Conservation (phyloP, 1,284 basidiomycete species). For the Trichosporon sp. region DNA sequence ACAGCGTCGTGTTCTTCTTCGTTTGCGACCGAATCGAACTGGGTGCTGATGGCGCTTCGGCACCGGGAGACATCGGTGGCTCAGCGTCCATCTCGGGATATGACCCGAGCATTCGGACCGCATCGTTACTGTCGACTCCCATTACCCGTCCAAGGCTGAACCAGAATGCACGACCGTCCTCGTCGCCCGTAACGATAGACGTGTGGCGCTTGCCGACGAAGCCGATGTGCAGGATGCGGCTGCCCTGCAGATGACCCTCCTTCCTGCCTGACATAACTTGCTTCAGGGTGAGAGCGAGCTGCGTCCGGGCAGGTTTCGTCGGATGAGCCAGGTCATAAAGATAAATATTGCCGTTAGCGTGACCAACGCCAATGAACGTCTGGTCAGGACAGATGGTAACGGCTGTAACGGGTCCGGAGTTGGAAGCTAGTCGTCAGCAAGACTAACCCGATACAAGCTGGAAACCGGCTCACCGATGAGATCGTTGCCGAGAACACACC, state of each 20-base stretch:
- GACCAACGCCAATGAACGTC: slow-evolving; percentile 86
- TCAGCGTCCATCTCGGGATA: slow-evolving; percentile 62
- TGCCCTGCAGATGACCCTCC: slow-evolving; percentile 86
- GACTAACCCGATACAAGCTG: not conserved
- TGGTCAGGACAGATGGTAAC: slow-evolving; percentile 89
- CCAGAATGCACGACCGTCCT: slow-evolving; percentile 87
- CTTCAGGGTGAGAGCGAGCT: slow-evolving; percentile 34
- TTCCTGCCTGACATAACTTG: slow-evolving; percentile 71
- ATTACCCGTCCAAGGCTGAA: slow-evolving; percentile 92
- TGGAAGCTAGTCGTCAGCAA: slow-evolving; percentile 52
- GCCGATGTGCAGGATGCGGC: slow-evolving; percentile 75
- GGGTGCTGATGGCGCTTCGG: slow-evolving; percentile 18
- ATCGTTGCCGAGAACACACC: slow-evolving; percentile 69
- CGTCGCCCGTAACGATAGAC: slow-evolving; percentile 86
- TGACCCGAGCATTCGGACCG: slow-evolving; percentile 85
- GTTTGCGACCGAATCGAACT: slow-evolving; percentile 30
- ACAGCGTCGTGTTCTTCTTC: slow-evolving; percentile 59
- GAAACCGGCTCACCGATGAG: slow-evolving; percentile 56
- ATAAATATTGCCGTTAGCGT: slow-evolving; percentile 77
- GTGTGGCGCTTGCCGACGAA: slow-evolving; percentile 95
- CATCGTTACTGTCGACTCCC: slow-evolving; percentile 92
- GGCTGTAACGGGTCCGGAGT: slow-evolving; percentile 77
- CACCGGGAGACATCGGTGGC: slow-evolving; percentile 12
- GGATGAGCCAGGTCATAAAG: slow-evolving; percentile 78
- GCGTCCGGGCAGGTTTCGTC: slow-evolving; percentile 46